Conservation (phyloP, 139 green algal genomes). For the Chlamydomonas applanata region DNA sequence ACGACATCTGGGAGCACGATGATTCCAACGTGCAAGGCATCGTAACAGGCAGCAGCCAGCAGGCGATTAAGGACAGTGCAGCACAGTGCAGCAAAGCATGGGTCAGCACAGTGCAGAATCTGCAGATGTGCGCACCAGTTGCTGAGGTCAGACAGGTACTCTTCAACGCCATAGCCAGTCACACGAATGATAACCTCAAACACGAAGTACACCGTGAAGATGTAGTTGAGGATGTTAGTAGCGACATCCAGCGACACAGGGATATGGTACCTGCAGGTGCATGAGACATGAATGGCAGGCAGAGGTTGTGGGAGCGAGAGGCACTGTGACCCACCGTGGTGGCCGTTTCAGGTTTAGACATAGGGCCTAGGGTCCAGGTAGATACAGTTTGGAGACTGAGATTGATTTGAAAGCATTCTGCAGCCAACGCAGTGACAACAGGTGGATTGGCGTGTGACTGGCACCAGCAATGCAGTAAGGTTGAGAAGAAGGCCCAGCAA, state of each 20-base stretch:
- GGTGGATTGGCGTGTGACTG: no score
- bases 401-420: no score
- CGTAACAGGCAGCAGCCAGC: neutral
- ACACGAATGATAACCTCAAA: conserved; percentile 67
- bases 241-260: conserved; percentile 18
- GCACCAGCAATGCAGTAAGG: no score
- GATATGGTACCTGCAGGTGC: conserved; percentile 40
- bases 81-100: no score
- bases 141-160: conserved; percentile 55
- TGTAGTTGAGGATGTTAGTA: conserved; percentile 47
- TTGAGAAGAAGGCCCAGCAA: no score
- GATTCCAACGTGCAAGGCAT: conserved; percentile 50
- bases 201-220: conserved; percentile 45
- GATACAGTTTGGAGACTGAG: no score
- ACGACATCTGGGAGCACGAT: conserved; percentile 33
- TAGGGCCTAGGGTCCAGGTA: no score
- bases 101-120: conserved; percentile 43
- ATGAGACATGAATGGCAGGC: no score
- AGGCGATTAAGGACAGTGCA: neutral
- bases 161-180: conserved; percentile 37
- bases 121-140: conserved; percentile 18
- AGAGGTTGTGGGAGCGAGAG: no score
- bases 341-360: no score
- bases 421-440: no score
- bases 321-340: no score